These are phyloP conservation scores for Asterochloris erici DNA, from an alignment of 139 green algal species.

Conservation along the genomic window DNA sequence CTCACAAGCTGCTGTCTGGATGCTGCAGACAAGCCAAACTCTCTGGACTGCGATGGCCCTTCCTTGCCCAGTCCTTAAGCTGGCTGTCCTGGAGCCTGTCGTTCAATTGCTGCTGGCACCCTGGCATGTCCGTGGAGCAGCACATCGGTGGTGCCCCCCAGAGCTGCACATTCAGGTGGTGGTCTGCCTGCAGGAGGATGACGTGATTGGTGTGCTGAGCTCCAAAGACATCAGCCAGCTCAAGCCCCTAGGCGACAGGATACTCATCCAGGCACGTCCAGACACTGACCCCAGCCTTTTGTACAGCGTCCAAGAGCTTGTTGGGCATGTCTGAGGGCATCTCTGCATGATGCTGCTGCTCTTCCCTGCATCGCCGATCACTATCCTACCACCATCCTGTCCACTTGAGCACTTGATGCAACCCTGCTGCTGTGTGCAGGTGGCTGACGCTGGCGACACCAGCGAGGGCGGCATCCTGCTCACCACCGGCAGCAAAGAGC, in stretches of 20 bases:
- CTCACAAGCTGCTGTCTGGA: background rate
- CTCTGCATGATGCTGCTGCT: too few relatives aligned
- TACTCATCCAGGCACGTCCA: constrained; percentile 53
- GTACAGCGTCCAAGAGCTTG: background rate
- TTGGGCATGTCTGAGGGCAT: background rate
- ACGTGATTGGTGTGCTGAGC: constrained; percentile 60
- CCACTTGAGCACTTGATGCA: too few relatives aligned
- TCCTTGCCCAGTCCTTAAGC: background rate
- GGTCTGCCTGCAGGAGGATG: constrained; percentile 42
- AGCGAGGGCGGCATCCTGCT: constrained; percentile 86
- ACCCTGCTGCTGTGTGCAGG: constrained; percentile 11
- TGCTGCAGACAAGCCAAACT: background rate
- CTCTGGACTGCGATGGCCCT: background rate
- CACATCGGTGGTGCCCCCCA: background rate
- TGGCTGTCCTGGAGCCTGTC: background rate
- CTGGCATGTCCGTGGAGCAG: background rate
- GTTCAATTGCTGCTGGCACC: background rate
- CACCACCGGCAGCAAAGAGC: constrained; percentile 70
- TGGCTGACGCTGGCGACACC: constrained; percentile 66
- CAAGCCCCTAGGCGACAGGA: constrained; percentile 52
- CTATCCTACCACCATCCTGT: too few relatives aligned
- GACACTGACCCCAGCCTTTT: background rate
- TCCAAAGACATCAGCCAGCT: constrained; percentile 54
- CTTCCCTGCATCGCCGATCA: too few relatives aligned
- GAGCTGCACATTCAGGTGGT: background rate